These are phyloP conservation scores for Fraxinus platypoda DNA, from an alignment of 305 asterid genomes.

Conservation along the genomic window DNA sequence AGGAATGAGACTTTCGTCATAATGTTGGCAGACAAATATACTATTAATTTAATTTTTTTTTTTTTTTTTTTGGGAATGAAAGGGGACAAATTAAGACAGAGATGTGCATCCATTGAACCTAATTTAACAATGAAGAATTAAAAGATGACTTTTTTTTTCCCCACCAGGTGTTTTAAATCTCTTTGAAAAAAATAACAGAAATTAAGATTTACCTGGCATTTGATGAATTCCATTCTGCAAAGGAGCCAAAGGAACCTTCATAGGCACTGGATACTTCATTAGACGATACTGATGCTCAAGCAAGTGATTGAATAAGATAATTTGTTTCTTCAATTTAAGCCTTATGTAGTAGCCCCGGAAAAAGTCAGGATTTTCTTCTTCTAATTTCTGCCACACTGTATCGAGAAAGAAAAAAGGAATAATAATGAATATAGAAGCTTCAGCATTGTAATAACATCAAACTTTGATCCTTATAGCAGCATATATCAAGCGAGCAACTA, in stretches of 20 bases:
- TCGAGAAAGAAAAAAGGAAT: slow-evolving; percentile 9
- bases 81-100: background rate
- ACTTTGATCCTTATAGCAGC: background rate
- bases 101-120: background rate
- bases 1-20: background rate
- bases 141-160: background rate
- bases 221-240: slow-evolving; percentile 79
- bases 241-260: slow-evolving; percentile 59
- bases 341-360: slow-evolving; percentile 64
- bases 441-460: background rate
- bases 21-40: background rate
- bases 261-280: slow-evolving; percentile 76
- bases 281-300: slow-evolving; percentile 80
- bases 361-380: slow-evolving; percentile 63
- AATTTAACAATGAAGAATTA: background rate
- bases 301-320: slow-evolving; percentile 80
- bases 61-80: background rate
- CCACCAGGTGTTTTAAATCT: background rate
- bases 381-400: slow-evolving; percentile 86
- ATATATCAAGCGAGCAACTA: background rate
- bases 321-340: slow-evolving; percentile 83
- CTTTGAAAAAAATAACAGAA: background rate
- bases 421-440: background rate
- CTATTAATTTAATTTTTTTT: background rate
- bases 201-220: slow-evolving; percentile 64